Percentiles rank a stretch among this genome's conserved stretches.
These are phyloP conservation scores for Thelonectria blattea DNA, from an alignment of 2,329 filamentous ascomycete genomes.

Conservation along the genomic window DNA sequence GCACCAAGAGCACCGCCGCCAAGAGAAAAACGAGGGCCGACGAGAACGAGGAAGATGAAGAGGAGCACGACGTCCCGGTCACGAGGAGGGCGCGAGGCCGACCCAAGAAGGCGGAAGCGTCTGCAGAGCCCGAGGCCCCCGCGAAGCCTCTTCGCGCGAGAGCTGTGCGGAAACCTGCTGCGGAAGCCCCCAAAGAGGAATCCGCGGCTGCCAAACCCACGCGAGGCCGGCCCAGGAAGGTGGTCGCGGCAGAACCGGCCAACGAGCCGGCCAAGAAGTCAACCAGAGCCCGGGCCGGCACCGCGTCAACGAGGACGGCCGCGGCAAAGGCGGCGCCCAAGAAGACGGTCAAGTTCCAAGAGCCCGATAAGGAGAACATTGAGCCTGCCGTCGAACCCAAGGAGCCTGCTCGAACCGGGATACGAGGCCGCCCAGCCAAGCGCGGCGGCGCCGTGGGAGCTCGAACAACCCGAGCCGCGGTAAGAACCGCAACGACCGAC, in stretches of 20 bases:
- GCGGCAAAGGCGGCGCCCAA: slow-evolving; percentile 53
- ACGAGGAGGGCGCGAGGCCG: slow-evolving; percentile 51
- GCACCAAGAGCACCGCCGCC: slow-evolving; percentile 44
- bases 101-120: slow-evolving; percentile 49
- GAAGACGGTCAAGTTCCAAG: slow-evolving; percentile 69
- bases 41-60: slow-evolving; percentile 55
- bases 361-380: slow-evolving; percentile 69
- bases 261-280: slow-evolving; percentile 43
- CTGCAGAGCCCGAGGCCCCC: slow-evolving; percentile 31
- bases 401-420: slow-evolving; percentile 42
- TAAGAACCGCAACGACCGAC: slow-evolving; percentile 43
- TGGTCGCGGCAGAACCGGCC: slow-evolving; percentile 35
- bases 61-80: slow-evolving; percentile 40
- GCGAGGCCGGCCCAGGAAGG: slow-evolving; percentile 54
- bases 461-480: slow-evolving; percentile 45
- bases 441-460: slow-evolving; percentile 39
- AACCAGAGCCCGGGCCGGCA: slow-evolving; percentile 36
- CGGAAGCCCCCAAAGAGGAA: slow-evolving; percentile 33
- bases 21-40: slow-evolving; percentile 61
- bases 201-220: slow-evolving; percentile 43
- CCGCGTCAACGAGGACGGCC: slow-evolving; percentile 41
- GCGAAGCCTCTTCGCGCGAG: slow-evolving; percentile 41
- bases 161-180: slow-evolving; percentile 36
- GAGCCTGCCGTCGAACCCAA: slow-evolving; percentile 50
- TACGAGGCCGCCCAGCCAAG: slow-evolving; percentile 54